phyloP scores from a whole-genome alignment of 805 yeast species.

The Torulaspora delbrueckii region DNA sequence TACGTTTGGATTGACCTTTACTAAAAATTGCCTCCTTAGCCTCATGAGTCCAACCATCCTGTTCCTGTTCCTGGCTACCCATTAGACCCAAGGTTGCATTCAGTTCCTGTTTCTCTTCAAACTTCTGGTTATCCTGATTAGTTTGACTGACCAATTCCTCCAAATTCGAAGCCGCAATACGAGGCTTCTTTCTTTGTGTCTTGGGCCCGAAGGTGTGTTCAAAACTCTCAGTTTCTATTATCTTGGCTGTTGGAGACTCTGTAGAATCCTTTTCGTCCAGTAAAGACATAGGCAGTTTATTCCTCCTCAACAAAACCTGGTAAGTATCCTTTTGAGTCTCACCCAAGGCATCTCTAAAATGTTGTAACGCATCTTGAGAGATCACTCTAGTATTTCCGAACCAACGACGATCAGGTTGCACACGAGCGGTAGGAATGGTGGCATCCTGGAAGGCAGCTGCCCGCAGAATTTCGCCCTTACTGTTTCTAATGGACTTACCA shows the following conservation, averaged over 20 bases:
- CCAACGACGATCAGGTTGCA: slow-evolving; percentile 96
- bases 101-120: slow-evolving; percentile 71
- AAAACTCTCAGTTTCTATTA: slow-evolving; percentile 85
- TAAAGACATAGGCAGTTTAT: slow-evolving; percentile 92
- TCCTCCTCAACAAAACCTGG: slow-evolving; percentile 81
- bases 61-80: slow-evolving; percentile 56
- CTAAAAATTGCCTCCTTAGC: slow-evolving; percentile 94
- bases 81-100: slow-evolving; percentile 72
- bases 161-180: slow-evolving; percentile 68
- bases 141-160: slow-evolving; percentile 69
- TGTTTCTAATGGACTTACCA: slow-evolving; percentile 83
- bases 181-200: slow-evolving; percentile 87
- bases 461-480: slow-evolving; percentile 76
- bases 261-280: slow-evolving; percentile 78
- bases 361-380: slow-evolving; percentile 91
- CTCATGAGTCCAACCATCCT: slow-evolving; percentile 81
- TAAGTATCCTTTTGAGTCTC: slow-evolving; percentile 77
- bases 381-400: slow-evolving; percentile 96
- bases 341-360: slow-evolving; percentile 91
- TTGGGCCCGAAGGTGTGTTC: slow-evolving; percentile 87
- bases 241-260: slow-evolving; percentile 71
- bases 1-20: slow-evolving; percentile 96
- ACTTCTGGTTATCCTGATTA: slow-evolving; percentile 51
- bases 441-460: slow-evolving; percentile 88
- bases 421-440: slow-evolving; percentile 84